Evolutionary conservation across 225 moss, liverwort and hornwort species (phyloP).

Genomic region (Polytrichum commune): DNA sequence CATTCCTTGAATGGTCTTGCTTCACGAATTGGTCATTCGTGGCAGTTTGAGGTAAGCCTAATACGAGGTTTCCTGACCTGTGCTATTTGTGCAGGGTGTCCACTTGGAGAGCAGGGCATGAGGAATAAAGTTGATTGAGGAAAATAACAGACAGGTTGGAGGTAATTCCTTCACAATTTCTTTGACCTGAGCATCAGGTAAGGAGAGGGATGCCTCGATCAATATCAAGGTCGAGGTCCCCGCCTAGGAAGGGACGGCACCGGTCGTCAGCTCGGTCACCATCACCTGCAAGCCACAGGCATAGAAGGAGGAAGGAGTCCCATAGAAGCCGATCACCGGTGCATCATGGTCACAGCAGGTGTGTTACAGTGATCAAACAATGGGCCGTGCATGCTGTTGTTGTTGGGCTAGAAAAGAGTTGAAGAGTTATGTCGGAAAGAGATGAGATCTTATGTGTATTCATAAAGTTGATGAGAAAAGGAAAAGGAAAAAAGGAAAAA

Average conservation of each 20-base stretch:
- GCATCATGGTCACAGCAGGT: constrained; percentile 95
- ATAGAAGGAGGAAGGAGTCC: constrained; percentile 88
- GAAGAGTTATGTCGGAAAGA: constrained; percentile 55
- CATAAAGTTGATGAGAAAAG: constrained; percentile 33
- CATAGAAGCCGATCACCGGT: constrained; percentile 98
- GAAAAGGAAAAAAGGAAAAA: constrained; percentile 35
- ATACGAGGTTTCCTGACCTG: not conserved
- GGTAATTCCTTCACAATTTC: constrained; percentile 7
- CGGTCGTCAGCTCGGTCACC: constrained; percentile 82
- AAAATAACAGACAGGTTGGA: not conserved
- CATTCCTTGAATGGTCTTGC: not conserved
- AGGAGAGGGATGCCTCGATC: constrained; percentile 83
- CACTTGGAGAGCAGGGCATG: not conserved
- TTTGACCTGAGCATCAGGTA: constrained; percentile 31
- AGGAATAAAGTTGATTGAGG: not conserved
- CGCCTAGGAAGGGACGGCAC: constrained; percentile 81
- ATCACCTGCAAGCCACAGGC: constrained; percentile 72
- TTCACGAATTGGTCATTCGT: not conserved
- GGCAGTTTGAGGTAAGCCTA: not conserved
- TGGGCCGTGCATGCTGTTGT: constrained; percentile 66
- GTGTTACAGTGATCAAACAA: constrained; percentile 91
- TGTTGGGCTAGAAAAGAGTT: constrained; percentile 74
- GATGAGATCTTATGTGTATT: constrained; percentile 47
- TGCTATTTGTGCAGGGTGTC: not conserved
- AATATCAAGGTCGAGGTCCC: constrained; percentile 95